Evolutionary conservation across 805 yeast genomes (phyloP), one percentile per base, ranked within the genome.

Genomic region (Schizosaccharomyces cryophilus): DNA sequence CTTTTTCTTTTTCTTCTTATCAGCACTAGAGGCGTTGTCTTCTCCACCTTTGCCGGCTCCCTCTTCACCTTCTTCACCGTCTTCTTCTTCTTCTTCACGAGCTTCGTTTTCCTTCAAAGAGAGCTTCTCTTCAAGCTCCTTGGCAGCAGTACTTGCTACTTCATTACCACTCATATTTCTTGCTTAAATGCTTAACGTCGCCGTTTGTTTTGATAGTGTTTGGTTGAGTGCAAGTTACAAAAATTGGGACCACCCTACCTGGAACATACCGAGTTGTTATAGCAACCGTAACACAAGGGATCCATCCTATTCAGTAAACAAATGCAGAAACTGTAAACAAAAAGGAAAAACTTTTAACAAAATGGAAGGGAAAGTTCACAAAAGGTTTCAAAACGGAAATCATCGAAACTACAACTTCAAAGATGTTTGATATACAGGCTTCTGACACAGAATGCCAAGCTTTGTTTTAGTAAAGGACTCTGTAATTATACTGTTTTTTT

Each of bases 1-100:
- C 72, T 70, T 75, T 70, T 77, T 80, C 75, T 80, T 81, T 73
- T 80, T 81, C 70, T 75, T 77, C 69, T 75, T 73, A 13, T 54
- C 26, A 19, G 21, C 58, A 6, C 51, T 31, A 4, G 58, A 26
- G 30, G 58, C 58, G 9, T 24, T 35, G 17, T 35, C 40, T 35
- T 35, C 40, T 35, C 40, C 40, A 11, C 40, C 40, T 3, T 35
- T 35, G 40, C 40, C 58, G 11, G 58, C 42, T n/a, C 11, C 59
- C 26, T 21, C 45, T 13, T 51, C 56, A 6, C 9, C 56, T 26
- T 24, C 35, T 29, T 51, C 35, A 19, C 38, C 56, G 9, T 51
- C 56, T 17, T 51, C 56, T 24, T 21, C 56, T 7, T 51, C 56
- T 17, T 51, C 56, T 24, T 21, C 56, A 51, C 21, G 26, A 5